Conservation (phyloP, 441 rosid genomes). For the Populus tomentosa region DNA sequence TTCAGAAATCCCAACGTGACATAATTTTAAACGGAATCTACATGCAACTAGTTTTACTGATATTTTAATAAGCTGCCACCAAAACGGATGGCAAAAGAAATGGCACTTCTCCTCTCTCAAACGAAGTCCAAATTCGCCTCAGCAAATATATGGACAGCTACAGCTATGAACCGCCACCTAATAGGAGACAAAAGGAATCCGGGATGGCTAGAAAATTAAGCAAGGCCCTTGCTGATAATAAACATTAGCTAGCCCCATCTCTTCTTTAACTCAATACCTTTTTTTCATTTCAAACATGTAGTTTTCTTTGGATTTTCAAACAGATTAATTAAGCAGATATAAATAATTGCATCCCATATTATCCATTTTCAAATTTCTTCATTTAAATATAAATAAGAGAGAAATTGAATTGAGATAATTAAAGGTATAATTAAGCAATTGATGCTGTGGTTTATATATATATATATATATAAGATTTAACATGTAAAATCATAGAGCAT, state of each 20-base stretch:
- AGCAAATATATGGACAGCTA: neutral
- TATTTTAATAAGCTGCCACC: neutral
- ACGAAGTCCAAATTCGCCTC: neutral
- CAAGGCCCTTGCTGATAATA: neutral
- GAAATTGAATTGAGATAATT: too few relatives aligned
- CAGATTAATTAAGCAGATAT: too few relatives aligned
- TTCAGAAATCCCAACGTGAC: neutral
- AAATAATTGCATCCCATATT: too few relatives aligned
- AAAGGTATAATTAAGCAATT: too few relatives aligned
- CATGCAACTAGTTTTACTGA: neutral
- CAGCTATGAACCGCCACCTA: neutral
- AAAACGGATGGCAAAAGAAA: neutral
- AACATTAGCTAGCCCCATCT: neutral
- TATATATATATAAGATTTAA: neutral
- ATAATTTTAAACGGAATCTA: neutral
- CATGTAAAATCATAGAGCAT: neutral
- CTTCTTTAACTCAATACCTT: neutral
- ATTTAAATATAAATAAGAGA: too few relatives aligned
- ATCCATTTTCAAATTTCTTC: too few relatives aligned
- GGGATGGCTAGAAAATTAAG: neutral
- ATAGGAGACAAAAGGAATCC: slow-evolving; percentile 18
- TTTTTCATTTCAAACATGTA: too few relatives aligned
- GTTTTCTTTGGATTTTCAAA: too few relatives aligned
- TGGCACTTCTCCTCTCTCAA: neutral
- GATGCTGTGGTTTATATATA: too few relatives aligned